Percentiles rank a stretch among this genome's conserved stretches.
phyloP scores from a whole-genome alignment of 1,139 yeast species.

The Lodderomyces parapsilosis region DNA sequence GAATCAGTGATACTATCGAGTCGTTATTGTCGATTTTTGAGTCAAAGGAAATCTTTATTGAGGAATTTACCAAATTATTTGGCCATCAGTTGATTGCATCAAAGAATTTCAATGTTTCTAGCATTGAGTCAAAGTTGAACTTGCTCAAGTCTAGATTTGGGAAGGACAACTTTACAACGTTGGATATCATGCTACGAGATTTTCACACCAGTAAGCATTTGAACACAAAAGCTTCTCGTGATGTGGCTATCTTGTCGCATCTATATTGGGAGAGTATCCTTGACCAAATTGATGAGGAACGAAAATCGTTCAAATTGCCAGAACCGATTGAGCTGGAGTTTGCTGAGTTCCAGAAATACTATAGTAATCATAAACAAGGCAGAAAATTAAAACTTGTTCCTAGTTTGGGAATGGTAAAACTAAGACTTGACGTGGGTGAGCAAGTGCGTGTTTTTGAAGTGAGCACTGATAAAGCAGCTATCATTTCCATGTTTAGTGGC shows the following conservation, averaged over 20 bases:
- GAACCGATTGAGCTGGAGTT: conserved; percentile 33
- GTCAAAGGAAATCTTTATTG: conserved; percentile 68
- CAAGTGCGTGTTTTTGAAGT: conserved; percentile 43
- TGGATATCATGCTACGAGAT: conserved; percentile 87
- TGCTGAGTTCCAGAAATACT: conserved; percentile 42
- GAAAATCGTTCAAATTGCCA: conserved; percentile 49
- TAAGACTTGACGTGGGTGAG: conserved; percentile 51
- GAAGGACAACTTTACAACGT: conserved; percentile 57
- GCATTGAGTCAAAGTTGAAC: conserved; percentile 43
- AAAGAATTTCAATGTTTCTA: conserved; percentile 44
- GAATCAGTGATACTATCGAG: conserved; percentile 66
- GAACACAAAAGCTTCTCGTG: conserved; percentile 1
- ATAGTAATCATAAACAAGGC: conserved; percentile 48
- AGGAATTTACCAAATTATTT: conserved; percentile 67
- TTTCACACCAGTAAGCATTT: conserved; percentile 49
- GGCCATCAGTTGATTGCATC: conserved; percentile 58
- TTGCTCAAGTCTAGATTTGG: conserved; percentile 68
- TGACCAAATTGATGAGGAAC: conserved; percentile 27
- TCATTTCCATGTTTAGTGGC: conserved; percentile 54
- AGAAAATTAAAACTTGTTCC: conserved; percentile 60
- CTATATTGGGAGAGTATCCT: conserved; percentile 53
- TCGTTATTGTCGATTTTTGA: conserved; percentile 76
- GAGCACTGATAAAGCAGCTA: conserved; percentile 68
- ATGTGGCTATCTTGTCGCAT: conserved; percentile 33
- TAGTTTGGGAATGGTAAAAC: conserved; percentile 58